Evolutionary conservation across 352 stramenopile species (phyloP).

Genomic region (Phytopythium mirpurense): DNA sequence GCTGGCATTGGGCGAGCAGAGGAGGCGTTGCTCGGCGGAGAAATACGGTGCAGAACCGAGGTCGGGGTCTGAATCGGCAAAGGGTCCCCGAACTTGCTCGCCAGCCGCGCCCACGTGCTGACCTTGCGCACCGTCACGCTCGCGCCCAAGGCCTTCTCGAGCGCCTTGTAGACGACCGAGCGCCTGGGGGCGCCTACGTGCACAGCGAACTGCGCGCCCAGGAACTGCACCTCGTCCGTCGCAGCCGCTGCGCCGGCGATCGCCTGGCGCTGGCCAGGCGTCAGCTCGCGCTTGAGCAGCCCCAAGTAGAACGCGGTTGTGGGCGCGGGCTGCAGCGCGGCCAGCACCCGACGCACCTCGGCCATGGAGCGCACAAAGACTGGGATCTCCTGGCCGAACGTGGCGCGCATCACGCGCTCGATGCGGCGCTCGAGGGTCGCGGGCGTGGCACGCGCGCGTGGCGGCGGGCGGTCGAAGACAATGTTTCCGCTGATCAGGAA

Average conservation of each 20-base stretch:
- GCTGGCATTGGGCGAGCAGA: neutral
- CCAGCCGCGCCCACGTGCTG: slow-evolving; percentile 22
- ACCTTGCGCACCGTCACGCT: slow-evolving; percentile 21
- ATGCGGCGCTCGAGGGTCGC: slow-evolving; percentile 13
- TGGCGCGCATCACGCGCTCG: slow-evolving; percentile 11
- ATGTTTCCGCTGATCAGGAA: slow-evolving; percentile 25
- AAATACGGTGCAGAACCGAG: neutral
- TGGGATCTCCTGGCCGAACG: slow-evolving; percentile 17
- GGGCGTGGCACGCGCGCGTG: neutral
- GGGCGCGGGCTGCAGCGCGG: neutral
- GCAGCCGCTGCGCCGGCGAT: slow-evolving; percentile 11
- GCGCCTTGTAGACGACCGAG: slow-evolving; percentile 26
- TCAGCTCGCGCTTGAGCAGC: slow-evolving; percentile 18
- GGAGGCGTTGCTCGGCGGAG: too few relatives aligned
- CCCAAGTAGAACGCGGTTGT: slow-evolving; percentile 19
- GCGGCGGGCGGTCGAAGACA: slow-evolving; percentile 14
- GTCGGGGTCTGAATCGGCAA: too few relatives aligned
- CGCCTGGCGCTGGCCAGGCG: slow-evolving; percentile 11
- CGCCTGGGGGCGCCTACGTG: slow-evolving; percentile 19
- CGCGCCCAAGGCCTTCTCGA: slow-evolving; percentile 24
- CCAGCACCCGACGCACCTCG: slow-evolving; percentile 10
- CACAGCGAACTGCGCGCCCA: slow-evolving; percentile 22
- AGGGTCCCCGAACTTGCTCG: slow-evolving; percentile 14
- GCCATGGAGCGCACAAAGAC: slow-evolving; percentile 18
- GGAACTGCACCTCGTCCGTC: slow-evolving; percentile 15